Conservation (phyloP, 345 rosid species). For the Hypericum perforatum region DNA sequence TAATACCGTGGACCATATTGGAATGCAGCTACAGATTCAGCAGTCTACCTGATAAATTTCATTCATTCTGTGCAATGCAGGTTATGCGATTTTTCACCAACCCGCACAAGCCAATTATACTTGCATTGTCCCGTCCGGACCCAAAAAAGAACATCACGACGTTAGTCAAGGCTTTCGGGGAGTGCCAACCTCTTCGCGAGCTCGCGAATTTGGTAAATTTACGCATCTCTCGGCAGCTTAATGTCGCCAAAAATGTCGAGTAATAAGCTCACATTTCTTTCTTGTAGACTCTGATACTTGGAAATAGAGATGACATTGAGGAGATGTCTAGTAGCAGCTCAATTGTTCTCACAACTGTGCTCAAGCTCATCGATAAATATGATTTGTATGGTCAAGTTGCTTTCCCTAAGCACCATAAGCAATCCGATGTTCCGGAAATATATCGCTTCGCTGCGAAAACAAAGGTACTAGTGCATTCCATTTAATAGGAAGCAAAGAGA, state of each 20-base stretch:
- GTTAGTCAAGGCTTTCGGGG: conserved; percentile 86
- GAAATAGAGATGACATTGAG: conserved; percentile 59
- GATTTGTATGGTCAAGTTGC: conserved; percentile 67
- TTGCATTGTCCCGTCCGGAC: conserved; percentile 87
- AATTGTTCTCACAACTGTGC: conserved; percentile 42
- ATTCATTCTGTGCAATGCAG: conserved; percentile 27
- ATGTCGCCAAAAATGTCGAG: not conserved
- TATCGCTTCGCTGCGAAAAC: conserved; percentile 66
- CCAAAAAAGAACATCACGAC: conserved; percentile 86
- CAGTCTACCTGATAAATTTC: not conserved
- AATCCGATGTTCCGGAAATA: conserved; percentile 58
- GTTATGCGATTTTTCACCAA: conserved; percentile 82
- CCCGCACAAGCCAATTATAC: conserved; percentile 86
- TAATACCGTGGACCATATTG: too few relatives aligned
- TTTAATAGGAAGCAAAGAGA: not conserved
- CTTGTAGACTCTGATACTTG: conserved; percentile 51
- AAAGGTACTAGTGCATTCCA: conserved; percentile 27
- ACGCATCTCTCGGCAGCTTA: not conserved
- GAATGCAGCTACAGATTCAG: too few relatives aligned
- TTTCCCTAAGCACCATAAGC: conserved; percentile 68
- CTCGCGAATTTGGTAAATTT: conserved; percentile 75
- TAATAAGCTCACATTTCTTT: conserved; percentile 8
- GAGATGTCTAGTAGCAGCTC: conserved; percentile 53
- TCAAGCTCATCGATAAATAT: conserved; percentile 58
- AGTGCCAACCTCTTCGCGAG: conserved; percentile 70